These are phyloP conservation scores for Ilex aquifolium DNA, from an alignment of 257 asterid genomes.

Conservation along the genomic window DNA sequence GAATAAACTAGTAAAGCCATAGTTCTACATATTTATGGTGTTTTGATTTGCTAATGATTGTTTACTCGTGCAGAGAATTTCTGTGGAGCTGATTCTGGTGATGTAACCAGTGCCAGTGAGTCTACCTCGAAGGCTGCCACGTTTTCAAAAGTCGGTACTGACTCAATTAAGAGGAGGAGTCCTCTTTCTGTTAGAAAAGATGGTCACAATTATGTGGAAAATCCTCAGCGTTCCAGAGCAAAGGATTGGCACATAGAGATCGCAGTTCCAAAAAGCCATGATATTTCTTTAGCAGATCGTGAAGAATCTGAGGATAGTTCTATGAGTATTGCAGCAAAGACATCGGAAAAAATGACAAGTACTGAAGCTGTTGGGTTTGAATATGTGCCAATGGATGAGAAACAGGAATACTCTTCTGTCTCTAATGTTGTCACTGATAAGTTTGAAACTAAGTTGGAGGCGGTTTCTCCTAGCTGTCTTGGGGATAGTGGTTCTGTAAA, in stretches of 20 bases:
- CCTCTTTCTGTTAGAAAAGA: slow-evolving; percentile 57
- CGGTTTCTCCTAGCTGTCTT: slow-evolving; percentile 34
- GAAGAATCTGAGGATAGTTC: slow-evolving; percentile 78
- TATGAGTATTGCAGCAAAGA: slow-evolving; percentile 33
- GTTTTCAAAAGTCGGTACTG: slow-evolving; percentile 36
- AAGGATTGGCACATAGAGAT: slow-evolving; percentile 76
- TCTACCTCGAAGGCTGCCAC: slow-evolving; percentile 44
- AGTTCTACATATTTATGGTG: too few species aligned
- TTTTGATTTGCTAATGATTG: background rate
- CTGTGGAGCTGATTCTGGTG: slow-evolving; percentile 63
- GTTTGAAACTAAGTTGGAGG: slow-evolving; percentile 41
- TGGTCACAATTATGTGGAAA: slow-evolving; percentile 45
- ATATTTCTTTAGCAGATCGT: slow-evolving; percentile 34
- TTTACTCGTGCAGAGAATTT: slow-evolving; percentile 1
- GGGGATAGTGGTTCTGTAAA: slow-evolving; percentile 51
- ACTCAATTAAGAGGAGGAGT: slow-evolving; percentile 40
- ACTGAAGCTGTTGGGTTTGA: slow-evolving; percentile 46
- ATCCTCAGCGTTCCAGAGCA: slow-evolving; percentile 49
- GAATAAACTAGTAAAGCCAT: too few species aligned
- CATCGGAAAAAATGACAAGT: slow-evolving; percentile 39
- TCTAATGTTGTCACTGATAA: slow-evolving; percentile 54
- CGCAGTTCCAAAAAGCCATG: slow-evolving; percentile 59
- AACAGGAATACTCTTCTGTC: slow-evolving; percentile 60
- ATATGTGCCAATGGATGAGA: slow-evolving; percentile 63
- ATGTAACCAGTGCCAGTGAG: slow-evolving; percentile 50